Conservation (phyloP, 2,329 filamentous ascomycete species). For the Aspergillus sp. region DNA sequence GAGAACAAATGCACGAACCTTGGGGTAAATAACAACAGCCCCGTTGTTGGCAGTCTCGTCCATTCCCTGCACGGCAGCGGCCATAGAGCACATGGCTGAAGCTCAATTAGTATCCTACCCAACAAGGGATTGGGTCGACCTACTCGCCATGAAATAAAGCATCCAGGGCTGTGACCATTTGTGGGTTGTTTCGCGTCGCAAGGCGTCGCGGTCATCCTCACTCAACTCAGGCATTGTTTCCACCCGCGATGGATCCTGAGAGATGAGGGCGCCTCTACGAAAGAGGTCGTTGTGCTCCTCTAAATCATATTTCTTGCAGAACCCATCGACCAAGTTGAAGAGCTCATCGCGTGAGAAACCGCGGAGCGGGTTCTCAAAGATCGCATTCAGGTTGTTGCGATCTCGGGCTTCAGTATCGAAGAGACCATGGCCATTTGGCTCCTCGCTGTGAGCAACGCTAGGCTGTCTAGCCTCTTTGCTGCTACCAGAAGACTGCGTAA, state of each 20-base stretch:
- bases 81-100: conserved; percentile 51
- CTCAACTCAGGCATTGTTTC: conserved; percentile 49
- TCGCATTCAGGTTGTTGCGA: conserved; percentile 30
- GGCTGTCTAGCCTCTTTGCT: conserved; percentile 5
- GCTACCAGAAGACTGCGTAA: not conserved
- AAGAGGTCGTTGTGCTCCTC: conserved; percentile 50
- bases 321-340: conserved; percentile 54
- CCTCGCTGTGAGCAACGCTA: conserved; percentile 16
- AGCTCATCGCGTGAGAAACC: conserved; percentile 54
- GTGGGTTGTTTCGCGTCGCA: conserved; percentile 48
- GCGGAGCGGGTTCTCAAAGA: conserved; percentile 56
- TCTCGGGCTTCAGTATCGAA: conserved; percentile 27
- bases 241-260: conserved; percentile 51
- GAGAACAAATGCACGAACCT: conserved; percentile 14
- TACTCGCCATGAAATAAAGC: conserved; percentile 49
- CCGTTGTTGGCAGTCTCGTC: conserved; percentile 53
- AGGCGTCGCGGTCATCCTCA: conserved; percentile 43
- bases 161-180: conserved; percentile 52
- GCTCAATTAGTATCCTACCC: not conserved
- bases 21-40: conserved; percentile 39
- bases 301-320: conserved; percentile 52
- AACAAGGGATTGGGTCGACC: conserved; percentile 6
- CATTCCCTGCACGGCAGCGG: conserved; percentile 56
- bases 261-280: conserved; percentile 53
- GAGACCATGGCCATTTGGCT: conserved; percentile 12